Evolutionary conservation across 768 basidiomycete genomes (phyloP).

Genomic region (Boletus vinaceobasis): DNA sequence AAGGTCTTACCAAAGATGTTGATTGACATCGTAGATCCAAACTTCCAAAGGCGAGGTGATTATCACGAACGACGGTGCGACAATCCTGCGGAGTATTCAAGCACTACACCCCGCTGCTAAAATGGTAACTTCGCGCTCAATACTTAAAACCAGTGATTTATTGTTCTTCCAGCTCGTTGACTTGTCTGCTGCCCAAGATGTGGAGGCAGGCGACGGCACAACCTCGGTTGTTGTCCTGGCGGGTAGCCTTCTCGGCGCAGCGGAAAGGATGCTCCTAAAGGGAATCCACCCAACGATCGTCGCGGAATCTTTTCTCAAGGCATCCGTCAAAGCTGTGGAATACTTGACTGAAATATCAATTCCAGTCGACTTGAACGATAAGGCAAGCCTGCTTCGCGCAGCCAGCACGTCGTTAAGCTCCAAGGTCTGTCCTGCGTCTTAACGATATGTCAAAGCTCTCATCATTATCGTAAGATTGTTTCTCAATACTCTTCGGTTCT

Average conservation of each 20-base stretch:
- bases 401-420: conserved; percentile 96
- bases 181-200: conserved; percentile 94
- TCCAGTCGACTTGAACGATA: conserved; percentile 88
- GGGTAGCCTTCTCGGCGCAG: conserved; percentile 87
- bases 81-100: conserved; percentile 92
- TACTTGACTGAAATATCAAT: conserved; percentile 90
- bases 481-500: conserved; percentile 98
- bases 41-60: conserved; percentile 95
- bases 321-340: conserved; percentile 90
- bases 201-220: conserved; percentile 98
- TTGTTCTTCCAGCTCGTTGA: conserved; percentile 74
- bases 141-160: not conserved
- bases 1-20: conserved; percentile 3
- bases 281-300: conserved; percentile 98
- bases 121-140: conserved; percentile 58
- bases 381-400: conserved; percentile 79
- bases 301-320: conserved; percentile 92
- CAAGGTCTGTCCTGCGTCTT: conserved; percentile 53
- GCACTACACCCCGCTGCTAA: conserved; percentile 97
- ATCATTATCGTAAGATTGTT: conserved; percentile 65
- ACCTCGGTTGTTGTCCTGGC: conserved; percentile 97
- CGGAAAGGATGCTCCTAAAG: conserved; percentile 94
- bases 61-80: conserved; percentile 98
- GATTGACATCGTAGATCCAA: conserved; percentile 66
- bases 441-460: conserved; percentile 2